phyloP scores from a whole-genome alignment of 306 rosid genomes.

The Mimosa pudica region DNA sequence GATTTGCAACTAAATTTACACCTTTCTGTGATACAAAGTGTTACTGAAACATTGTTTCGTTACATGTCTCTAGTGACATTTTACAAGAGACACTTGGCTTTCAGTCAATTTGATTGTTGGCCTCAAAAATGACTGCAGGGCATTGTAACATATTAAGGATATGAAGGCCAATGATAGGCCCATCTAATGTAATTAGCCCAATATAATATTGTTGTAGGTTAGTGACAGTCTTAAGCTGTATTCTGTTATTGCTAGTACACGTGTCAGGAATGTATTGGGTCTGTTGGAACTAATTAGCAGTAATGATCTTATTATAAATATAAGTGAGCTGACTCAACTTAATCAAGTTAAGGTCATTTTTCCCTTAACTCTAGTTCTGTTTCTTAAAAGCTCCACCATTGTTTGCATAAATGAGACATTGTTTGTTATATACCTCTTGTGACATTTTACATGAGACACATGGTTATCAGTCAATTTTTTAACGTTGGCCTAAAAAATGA shows the following conservation, averaged over 20 bases:
- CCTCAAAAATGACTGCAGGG: constrained; percentile 38
- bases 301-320: too few relatives aligned
- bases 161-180: too few relatives aligned
- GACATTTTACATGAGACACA: not conserved
- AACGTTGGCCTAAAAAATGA: not conserved
- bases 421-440: not conserved
- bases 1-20: not conserved
- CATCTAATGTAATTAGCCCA: too few relatives aligned
- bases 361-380: too few relatives aligned
- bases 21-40: not conserved
- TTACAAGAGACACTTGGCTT: not conserved
- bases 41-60: not conserved
- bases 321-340: too few relatives aligned
- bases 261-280: too few relatives aligned
- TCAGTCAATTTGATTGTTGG: not conserved
- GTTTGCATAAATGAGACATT: not conserved
- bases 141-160: constrained; percentile 47
- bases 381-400: too few relatives aligned
- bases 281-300: too few relatives aligned
- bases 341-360: too few relatives aligned
- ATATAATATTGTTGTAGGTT: too few relatives aligned
- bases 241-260: too few relatives aligned
- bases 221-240: too few relatives aligned
- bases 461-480: not conserved
- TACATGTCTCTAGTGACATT: not conserved